A percentile compares a stretch with the other conserved stretches of the same genome.
phyloP scores from a whole-genome alignment of 2,329 filamentous ascomycete species.

The Aquanectria penicillioides region DNA sequence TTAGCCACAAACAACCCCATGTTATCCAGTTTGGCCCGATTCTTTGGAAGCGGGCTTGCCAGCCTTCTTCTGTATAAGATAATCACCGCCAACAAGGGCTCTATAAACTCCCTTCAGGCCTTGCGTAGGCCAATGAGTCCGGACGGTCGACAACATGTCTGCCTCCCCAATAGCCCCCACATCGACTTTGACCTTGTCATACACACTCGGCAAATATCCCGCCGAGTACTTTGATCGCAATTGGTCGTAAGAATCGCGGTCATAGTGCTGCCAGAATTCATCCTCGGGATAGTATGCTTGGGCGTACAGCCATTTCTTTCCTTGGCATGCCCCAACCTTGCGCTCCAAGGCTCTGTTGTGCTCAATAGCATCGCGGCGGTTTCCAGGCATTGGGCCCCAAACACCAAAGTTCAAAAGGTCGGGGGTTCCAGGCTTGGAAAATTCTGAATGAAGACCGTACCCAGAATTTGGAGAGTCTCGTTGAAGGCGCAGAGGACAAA shows the following conservation, averaged over 20 bases:
- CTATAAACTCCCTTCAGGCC: constrained; percentile 59
- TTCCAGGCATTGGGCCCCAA: constrained; percentile 62
- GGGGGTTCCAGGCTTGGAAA: constrained; percentile 50
- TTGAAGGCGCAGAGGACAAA: constrained; percentile 61
- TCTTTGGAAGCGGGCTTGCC: not conserved
- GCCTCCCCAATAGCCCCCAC: constrained; percentile 47
- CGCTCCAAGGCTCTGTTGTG: constrained; percentile 70
- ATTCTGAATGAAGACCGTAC: constrained; percentile 60
- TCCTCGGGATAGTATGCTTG: constrained; percentile 74
- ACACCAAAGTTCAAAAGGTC: constrained; percentile 70
- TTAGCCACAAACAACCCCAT: too few species aligned
- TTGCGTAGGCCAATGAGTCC: constrained; percentile 52
- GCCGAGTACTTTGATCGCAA: constrained; percentile 69
- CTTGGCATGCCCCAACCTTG: constrained; percentile 66
- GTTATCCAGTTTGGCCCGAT: not conserved
- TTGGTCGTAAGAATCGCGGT: constrained; percentile 66
- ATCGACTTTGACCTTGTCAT: constrained; percentile 72
- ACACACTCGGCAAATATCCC: constrained; percentile 68
- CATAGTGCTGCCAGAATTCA: constrained; percentile 75
- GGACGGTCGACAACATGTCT: constrained; percentile 46
- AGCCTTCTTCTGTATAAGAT: constrained; percentile 52
- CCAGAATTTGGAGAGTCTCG: constrained; percentile 53
- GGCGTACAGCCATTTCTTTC: constrained; percentile 77
- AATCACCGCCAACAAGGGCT: constrained; percentile 57
- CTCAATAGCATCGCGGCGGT: constrained; percentile 57